A percentile compares a stretch with the other conserved stretches of the same genome.
Evolutionary conservation across 495 filamentous ascomycete species (phyloP).

Genomic region (Daldinia childiae): DNA sequence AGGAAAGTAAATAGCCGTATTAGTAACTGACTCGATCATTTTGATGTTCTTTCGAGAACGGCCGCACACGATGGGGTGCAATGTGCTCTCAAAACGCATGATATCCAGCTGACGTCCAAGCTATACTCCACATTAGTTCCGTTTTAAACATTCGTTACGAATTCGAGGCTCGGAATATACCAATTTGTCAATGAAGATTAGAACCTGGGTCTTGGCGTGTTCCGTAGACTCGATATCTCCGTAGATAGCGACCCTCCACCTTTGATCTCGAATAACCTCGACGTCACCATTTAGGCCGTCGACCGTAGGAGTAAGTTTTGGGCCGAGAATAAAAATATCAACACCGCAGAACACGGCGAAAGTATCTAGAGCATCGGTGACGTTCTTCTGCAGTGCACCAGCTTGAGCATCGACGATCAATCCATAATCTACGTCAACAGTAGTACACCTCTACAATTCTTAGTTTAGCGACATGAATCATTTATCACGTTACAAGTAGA

Average conservation of each 20-base stretch:
- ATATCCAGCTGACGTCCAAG: slow-evolving; percentile 85
- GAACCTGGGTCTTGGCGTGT: slow-evolving; percentile 93
- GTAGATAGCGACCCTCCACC: slow-evolving; percentile 91
- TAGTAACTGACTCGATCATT: slow-evolving; percentile 90
- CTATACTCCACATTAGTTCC: slow-evolving; percentile 59
- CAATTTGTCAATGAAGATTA: slow-evolving; percentile 97
- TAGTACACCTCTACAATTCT: slow-evolving; percentile 78
- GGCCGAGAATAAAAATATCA: slow-evolving; percentile 93
- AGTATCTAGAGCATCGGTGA: slow-evolving; percentile 85
- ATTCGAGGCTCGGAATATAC: slow-evolving; percentile 63
- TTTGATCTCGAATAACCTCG: slow-evolving; percentile 69
- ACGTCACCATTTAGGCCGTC: slow-evolving; percentile 66
- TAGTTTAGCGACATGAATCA: slow-evolving; percentile 41
- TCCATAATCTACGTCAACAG: slow-evolving; percentile 89
- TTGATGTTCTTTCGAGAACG: slow-evolving; percentile 96
- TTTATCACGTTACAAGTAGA: slow-evolving; percentile 16
- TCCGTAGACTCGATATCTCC: slow-evolving; percentile 95
- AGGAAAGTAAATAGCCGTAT: slow-evolving; percentile 97
- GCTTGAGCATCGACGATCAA: slow-evolving; percentile 83
- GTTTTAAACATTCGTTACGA: not conserved
- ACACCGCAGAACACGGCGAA: slow-evolving; percentile 87
- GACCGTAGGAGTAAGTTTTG: slow-evolving; percentile 74
- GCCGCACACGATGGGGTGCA: slow-evolving; percentile 91
- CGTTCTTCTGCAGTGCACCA: slow-evolving; percentile 65
- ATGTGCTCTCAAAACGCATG: slow-evolving; percentile 81